Evolutionary conservation across 2,329 filamentous ascomycete genomes (phyloP).

Genomic region (Colletotrichum camelliae): DNA sequence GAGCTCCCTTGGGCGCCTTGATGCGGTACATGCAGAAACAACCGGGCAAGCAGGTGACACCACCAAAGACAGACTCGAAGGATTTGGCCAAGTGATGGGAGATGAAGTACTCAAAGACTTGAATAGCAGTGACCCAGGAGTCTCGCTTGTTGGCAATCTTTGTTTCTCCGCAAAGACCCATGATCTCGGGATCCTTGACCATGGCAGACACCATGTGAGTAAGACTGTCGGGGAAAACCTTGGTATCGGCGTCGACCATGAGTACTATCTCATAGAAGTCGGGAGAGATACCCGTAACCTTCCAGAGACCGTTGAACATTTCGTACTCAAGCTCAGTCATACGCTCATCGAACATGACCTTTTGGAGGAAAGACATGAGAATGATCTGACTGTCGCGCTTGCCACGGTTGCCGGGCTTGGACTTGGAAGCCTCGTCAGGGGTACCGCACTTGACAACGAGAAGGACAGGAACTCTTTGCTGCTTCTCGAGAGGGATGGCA

Average conservation of each 20-base stretch:
- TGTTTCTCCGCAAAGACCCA: conserved; percentile 98
- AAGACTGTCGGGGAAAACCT: conserved; percentile 96
- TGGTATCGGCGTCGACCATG: conserved; percentile 99
- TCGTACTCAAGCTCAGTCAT: conserved; percentile 99
- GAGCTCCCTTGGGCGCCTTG: conserved; percentile 96
- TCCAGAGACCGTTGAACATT: conserved; percentile 99
- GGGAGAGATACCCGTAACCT: conserved; percentile 96
- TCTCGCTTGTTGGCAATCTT: conserved; percentile 99
- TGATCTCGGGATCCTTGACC: conserved; percentile 99
- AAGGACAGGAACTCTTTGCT: conserved; percentile 98
- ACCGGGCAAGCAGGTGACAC: conserved; percentile 96
- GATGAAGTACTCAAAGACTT: conserved; percentile 99
- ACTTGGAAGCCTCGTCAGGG: conserved; percentile 78
- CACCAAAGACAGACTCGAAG: conserved; percentile 97
- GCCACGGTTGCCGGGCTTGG: conserved; percentile 95
- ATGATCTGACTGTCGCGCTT: conserved; percentile 99
- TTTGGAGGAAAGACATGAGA: conserved; percentile 98
- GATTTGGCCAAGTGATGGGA: conserved; percentile 97
- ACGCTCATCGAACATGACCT: conserved; percentile 99
- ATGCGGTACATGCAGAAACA: conserved; percentile 99
- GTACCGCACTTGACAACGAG: conserved; percentile 95
- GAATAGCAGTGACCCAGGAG: conserved; percentile 96
- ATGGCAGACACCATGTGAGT: conserved; percentile 99
- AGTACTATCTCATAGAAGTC: conserved; percentile 98
- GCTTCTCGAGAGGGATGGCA: conserved; percentile 80